phyloP scores from a whole-genome alignment of 106 monocot species.

The Hemerocallis citrina region DNA sequence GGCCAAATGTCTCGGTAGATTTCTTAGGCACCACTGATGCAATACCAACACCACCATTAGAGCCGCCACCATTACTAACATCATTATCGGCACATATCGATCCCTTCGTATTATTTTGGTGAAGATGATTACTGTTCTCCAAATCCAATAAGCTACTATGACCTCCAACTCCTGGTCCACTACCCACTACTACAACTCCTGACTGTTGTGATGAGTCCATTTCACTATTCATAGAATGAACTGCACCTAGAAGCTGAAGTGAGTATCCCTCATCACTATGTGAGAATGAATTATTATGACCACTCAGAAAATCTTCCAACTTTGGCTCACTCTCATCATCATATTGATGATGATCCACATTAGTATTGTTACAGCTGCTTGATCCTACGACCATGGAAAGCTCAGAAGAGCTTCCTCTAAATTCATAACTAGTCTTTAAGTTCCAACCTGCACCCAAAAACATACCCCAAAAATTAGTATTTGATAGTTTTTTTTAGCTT shows the following conservation, averaged over 20 bases:
- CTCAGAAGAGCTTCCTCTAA: no score
- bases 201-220: no score
- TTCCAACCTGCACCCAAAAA: slow-evolving; percentile 56
- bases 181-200: no score
- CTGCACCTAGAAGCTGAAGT: not conserved
- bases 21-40: slow-evolving; percentile 42
- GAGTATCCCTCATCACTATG: not conserved
- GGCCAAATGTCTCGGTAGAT: slow-evolving; percentile 87
- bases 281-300: slow-evolving; percentile 35
- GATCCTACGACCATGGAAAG: slow-evolving; percentile 73
- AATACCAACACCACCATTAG: not conserved
- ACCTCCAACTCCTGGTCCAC: no score
- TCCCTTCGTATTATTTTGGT: slow-evolving; percentile 15
- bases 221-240: no score
- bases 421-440: no score
- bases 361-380: slow-evolving; percentile 27
- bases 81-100: no score
- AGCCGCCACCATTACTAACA: no score
- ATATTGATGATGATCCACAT: no score
- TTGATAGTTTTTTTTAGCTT: no score
- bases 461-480: not conserved
- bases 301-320: slow-evolving; percentile 72
- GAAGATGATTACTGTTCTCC: not conserved
- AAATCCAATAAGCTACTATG: slow-evolving; percentile 23
- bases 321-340: slow-evolving; percentile 41